These are phyloP conservation scores for Blumeria hordei DNA, from an alignment of 2,329 filamentous ascomycete species.

Conservation along the genomic window DNA sequence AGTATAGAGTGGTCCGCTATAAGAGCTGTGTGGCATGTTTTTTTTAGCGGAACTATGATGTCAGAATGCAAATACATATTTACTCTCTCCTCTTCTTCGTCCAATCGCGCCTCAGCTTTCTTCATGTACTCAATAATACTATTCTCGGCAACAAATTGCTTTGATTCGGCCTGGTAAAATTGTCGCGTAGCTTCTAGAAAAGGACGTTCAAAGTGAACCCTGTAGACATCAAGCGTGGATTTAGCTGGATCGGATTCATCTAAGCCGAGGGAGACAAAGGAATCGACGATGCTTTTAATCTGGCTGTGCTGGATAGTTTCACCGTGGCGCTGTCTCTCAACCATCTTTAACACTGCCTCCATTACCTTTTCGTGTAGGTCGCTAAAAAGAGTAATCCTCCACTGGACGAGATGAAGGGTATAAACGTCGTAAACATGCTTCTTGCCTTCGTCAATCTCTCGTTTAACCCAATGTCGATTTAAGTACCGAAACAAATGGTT, in stretches of 20 bases:
- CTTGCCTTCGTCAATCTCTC: constrained; percentile 96
- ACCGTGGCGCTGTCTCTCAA: constrained; percentile 90
- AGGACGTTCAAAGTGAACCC: constrained; percentile 74
- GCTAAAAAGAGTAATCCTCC: constrained; percentile 77
- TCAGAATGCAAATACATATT: constrained; percentile 77
- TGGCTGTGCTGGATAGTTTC: constrained; percentile 95
- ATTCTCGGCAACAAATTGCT: constrained; percentile 86
- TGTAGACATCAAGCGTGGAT: constrained; percentile 86
- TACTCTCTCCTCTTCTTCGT: constrained; percentile 87
- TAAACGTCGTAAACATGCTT: constrained; percentile 98
- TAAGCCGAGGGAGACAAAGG: constrained; percentile 80
- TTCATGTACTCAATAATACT: constrained; percentile 99
- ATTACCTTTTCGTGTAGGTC: constrained; percentile 73
- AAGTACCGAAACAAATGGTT: constrained; percentile 92
- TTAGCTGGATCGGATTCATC: constrained; percentile 86
- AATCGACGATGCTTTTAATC: constrained; percentile 93
- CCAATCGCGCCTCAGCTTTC: constrained; percentile 74
- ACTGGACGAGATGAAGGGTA: constrained; percentile 83
- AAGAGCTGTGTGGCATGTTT: constrained; percentile 66
- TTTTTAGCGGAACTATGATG: constrained; percentile 64
- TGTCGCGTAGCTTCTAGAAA: constrained; percentile 64
- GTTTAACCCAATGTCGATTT: constrained; percentile 96
- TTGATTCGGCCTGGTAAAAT: constrained; percentile 84
- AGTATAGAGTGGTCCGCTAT: constrained; percentile 70
- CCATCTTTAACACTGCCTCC: constrained; percentile 78